Conservation (phyloP, 179 eudicot genomes). For the Beta macrorhiza region DNA sequence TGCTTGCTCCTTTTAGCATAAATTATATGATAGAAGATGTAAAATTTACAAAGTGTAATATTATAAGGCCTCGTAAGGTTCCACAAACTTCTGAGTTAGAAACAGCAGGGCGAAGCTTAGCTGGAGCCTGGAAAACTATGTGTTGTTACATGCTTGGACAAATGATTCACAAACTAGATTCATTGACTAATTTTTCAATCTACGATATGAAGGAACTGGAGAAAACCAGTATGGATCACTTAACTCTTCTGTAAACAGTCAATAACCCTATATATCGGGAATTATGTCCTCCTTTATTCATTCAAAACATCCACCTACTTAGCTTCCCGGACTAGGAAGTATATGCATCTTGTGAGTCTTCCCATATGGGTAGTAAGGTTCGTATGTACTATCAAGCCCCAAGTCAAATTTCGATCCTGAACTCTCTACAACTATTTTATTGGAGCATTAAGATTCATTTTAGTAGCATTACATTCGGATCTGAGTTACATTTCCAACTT, state of each 20-base stretch:
- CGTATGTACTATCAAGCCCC: neutral
- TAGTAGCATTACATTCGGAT: neutral
- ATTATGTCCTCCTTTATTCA: neutral
- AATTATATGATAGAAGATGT: neutral
- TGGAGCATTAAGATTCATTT: neutral
- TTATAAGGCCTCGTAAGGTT: neutral
- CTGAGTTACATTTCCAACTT: neutral
- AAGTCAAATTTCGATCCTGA: neutral
- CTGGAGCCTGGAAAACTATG: neutral
- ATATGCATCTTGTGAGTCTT: neutral
- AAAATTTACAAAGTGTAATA: neutral
- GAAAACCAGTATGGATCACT: neutral
- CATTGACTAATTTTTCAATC: neutral
- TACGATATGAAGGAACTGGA: neutral
- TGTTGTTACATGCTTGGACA: slow-evolving; percentile 1
- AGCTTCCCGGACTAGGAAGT: neutral
- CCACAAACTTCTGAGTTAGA: neutral
- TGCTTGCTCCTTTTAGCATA: neutral
- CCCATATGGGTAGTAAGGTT: neutral
- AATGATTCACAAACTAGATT: neutral
- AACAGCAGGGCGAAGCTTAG: slow-evolving; percentile 5
- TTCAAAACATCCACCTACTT: neutral
- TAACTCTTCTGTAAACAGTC: neutral
- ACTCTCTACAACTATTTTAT: neutral
- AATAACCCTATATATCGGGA: neutral